phyloP scores from a whole-genome alignment of 805 yeast genomes.

The Metschnikowia baotianmanensis region DNA sequence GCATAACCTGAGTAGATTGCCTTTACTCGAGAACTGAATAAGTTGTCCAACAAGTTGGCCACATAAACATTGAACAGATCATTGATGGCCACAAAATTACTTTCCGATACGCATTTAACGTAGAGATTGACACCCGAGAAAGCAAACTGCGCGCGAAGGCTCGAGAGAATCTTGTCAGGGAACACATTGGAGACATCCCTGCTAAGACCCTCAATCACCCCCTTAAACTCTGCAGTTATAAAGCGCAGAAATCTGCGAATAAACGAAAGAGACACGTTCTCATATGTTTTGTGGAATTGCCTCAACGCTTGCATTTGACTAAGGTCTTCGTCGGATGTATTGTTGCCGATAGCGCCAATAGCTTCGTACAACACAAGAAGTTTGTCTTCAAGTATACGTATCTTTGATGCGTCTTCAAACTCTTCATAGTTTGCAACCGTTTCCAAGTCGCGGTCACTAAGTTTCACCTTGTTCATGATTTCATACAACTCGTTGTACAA shows the following conservation, averaged over 20 bases:
- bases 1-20: conserved; percentile 1
- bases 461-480: conserved; percentile 67
- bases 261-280: conserved; percentile 52
- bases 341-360: conserved; percentile 55
- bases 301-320: conserved; percentile 69
- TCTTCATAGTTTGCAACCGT: conserved; percentile 48
- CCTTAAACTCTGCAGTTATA: conserved; percentile 31
- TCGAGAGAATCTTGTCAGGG: conserved; percentile 22
- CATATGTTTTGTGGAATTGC: conserved; percentile 63
- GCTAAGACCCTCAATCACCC: conserved; percentile 40
- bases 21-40: conserved; percentile 24
- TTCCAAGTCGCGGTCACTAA: conserved; percentile 54
- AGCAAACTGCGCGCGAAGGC: conserved; percentile 28
- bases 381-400: conserved; percentile 51
- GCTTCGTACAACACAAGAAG: conserved; percentile 61
- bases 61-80: conserved; percentile 37
- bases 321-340: conserved; percentile 42
- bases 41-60: conserved; percentile 28
- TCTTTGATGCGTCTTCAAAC: conserved; percentile 43
- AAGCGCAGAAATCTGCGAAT: conserved; percentile 44
- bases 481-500: conserved; percentile 67
- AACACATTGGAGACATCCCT: conserved; percentile 26
- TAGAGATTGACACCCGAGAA: conserved; percentile 40
- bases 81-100: conserved; percentile 46
- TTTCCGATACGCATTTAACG: conserved; percentile 54